Conservation (phyloP, 129 eudicot genomes). For the Flaveria brownii region DNA sequence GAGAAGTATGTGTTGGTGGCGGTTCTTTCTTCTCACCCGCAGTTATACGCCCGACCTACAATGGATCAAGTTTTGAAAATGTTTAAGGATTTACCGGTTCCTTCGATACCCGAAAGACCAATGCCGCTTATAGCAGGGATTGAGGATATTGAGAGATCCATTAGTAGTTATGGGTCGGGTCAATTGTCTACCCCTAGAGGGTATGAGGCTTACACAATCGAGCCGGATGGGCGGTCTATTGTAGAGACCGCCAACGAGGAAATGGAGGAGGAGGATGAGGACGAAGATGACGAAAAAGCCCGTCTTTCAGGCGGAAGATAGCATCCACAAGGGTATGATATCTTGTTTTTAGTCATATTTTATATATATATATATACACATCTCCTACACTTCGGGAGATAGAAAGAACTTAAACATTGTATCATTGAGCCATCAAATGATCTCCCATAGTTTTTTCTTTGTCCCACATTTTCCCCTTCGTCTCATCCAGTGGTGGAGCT, state of each 20-base stretch:
- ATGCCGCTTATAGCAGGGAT: conserved; percentile 61
- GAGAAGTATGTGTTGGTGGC: conserved; percentile 81
- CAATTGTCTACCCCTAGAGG: conserved; percentile 56
- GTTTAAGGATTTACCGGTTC: conserved; percentile 61
- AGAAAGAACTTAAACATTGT: too few species aligned
- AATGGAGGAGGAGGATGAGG: conserved; percentile 22
- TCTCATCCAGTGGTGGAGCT: too few species aligned
- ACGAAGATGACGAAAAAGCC: conserved; percentile 11
- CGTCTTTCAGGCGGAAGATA: conserved; percentile 38
- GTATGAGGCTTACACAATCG: conserved; percentile 44
- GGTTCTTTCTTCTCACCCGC: conserved; percentile 92
- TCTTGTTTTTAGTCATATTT: too few species aligned
- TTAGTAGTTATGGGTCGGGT: conserved; percentile 65
- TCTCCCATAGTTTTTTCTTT: too few species aligned
- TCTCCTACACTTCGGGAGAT: too few species aligned
- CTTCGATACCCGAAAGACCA: conserved; percentile 80
- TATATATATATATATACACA: too few species aligned
- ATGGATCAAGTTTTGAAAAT: conserved; percentile 91
- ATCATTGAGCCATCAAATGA: too few species aligned
- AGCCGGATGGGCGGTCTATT: conserved; percentile 16
- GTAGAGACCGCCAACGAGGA: conserved; percentile 10
- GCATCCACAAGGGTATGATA: neutral
- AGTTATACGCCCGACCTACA: conserved; percentile 77
- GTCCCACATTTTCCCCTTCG: too few species aligned
- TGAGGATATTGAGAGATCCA: conserved; percentile 72